phyloP scores from a whole-genome alignment of 1,139 yeast species.

The Lodderomyces metapsilosis region DNA sequence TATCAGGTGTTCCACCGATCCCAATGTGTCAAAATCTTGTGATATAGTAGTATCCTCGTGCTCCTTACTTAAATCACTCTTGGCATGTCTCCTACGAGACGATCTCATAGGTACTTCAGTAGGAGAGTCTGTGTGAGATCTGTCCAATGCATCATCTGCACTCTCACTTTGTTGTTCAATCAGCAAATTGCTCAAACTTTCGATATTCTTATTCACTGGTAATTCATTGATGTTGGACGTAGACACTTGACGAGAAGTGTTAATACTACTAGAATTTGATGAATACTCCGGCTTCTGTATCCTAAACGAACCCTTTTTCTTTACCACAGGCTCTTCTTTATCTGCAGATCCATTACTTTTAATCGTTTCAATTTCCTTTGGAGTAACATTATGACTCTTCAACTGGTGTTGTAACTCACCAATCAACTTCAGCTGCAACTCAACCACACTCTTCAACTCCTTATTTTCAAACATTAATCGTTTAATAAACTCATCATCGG shows the following conservation, averaged over 20 bases:
- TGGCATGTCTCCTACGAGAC: conserved; percentile 11
- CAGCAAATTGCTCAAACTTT: neutral
- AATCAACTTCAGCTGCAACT: conserved; percentile 8
- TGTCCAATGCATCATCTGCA: neutral
- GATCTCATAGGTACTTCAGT: conserved; percentile 16
- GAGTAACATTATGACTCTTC: conserved; percentile 2
- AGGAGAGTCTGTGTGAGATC: neutral
- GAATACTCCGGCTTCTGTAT: neutral
- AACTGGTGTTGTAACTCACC: conserved; percentile 6
- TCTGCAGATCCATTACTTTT: neutral
- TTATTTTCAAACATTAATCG: conserved; percentile 36
- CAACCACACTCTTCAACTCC: conserved; percentile 23
- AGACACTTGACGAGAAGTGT: neutral
- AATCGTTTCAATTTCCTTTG: neutral
- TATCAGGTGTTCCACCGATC: neutral
- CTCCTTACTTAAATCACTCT: neutral
- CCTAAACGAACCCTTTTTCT: neutral
- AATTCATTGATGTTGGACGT: neutral
- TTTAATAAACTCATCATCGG: conserved; percentile 36
- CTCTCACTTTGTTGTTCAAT: neutral
- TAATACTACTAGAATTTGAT: neutral
- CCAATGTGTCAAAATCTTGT: neutral
- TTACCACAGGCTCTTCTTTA: neutral
- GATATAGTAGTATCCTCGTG: neutral
- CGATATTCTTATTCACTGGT: neutral